These are phyloP conservation scores for Bisporella sp. DNA, from an alignment of 2,329 filamentous ascomycete species.

Conservation along the genomic window DNA sequence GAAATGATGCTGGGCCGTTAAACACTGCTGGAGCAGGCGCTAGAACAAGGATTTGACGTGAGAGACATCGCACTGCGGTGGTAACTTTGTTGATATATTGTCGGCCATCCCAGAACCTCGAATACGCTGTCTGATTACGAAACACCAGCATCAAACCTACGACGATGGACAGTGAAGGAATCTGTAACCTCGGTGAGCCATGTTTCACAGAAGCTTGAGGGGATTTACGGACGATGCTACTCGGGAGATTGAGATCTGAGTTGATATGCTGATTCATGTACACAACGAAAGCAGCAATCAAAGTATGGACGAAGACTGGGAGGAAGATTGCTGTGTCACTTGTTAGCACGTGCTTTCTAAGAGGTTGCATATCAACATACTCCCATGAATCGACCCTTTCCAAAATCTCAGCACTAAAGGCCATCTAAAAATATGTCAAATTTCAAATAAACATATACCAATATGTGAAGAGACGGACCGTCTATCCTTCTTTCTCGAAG, in stretches of 20 bases:
- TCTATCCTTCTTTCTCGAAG: slow-evolving; percentile 23
- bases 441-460: background rate
- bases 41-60: slow-evolving; percentile 41
- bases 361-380: slow-evolving; percentile 10
- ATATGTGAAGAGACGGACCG: slow-evolving; percentile 12
- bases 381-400: slow-evolving; percentile 54
- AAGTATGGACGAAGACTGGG: slow-evolving; percentile 48
- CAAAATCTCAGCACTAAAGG: slow-evolving; percentile 57
- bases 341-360: slow-evolving; percentile 1
- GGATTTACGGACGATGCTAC: slow-evolving; percentile 39
- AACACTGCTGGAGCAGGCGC: slow-evolving; percentile 24
- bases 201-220: background rate
- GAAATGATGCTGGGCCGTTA: background rate
- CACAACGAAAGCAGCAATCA: slow-evolving; percentile 51
- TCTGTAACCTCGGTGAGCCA: slow-evolving; percentile 26
- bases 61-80: slow-evolving; percentile 53
- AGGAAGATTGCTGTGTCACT: slow-evolving; percentile 40
- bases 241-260: slow-evolving; percentile 45
- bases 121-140: slow-evolving; percentile 47
- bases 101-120: slow-evolving; percentile 45
- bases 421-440: slow-evolving; percentile 37
- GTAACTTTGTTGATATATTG: slow-evolving; percentile 49
- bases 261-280: slow-evolving; percentile 47
- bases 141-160: slow-evolving; percentile 63
- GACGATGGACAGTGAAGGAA: slow-evolving; percentile 57